Conservation (phyloP, 805 yeast species). For the Saccharomycopsis selenospora region DNA sequence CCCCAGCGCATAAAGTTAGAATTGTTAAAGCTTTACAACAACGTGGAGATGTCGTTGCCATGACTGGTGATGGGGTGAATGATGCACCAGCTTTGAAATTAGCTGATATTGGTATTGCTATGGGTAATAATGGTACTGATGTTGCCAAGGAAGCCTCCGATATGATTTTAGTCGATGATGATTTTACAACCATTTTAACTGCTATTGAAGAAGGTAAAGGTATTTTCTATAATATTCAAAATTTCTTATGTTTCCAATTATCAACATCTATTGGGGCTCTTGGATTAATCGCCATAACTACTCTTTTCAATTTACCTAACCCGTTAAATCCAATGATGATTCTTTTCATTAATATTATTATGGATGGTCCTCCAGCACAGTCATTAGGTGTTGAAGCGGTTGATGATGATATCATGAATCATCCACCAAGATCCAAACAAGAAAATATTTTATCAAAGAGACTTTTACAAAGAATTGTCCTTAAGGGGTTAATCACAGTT, state of each 20-base stretch:
- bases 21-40: constrained; percentile 85
- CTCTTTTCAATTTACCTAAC: constrained; percentile 81
- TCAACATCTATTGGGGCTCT: constrained; percentile 95
- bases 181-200: constrained; percentile 83
- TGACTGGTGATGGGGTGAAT: constrained; percentile 99
- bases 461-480: constrained; percentile 62
- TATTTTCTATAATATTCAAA: constrained; percentile 90
- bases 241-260: constrained; percentile 88
- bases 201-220: constrained; percentile 99
- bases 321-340: constrained; percentile 98
- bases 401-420: constrained; percentile 89
- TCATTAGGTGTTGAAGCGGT: constrained; percentile 96
- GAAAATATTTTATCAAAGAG: constrained; percentile 82
- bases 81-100: constrained; percentile 97
- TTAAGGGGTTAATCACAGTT: constrained; percentile 48
- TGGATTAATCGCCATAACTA: constrained; percentile 78
- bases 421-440: constrained; percentile 88
- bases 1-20: constrained; percentile 88
- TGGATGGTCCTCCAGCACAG: constrained; percentile 99
- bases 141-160: constrained; percentile 98
- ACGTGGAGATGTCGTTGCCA: constrained; percentile 92
- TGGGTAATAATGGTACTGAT: constrained; percentile 93
- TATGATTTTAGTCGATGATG: constrained; percentile 96
- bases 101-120: constrained; percentile 93
- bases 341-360: constrained; percentile 90